These are phyloP conservation scores for Alternaria conjuncta DNA, from an alignment of 2,329 filamentous ascomycete genomes.

Conservation along the genomic window DNA sequence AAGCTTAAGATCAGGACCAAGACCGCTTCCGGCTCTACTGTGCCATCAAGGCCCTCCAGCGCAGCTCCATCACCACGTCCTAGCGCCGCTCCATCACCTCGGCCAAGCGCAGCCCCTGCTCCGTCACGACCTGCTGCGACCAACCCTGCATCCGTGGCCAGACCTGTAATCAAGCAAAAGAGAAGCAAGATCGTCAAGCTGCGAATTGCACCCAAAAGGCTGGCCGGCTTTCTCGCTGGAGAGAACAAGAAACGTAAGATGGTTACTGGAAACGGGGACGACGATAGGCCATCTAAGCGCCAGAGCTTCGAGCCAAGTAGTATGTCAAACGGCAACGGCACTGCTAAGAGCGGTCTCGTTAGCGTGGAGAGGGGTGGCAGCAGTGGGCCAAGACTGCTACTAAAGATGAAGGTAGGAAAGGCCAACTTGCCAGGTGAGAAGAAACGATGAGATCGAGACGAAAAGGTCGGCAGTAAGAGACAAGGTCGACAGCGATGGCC, in stretches of 20 bases:
- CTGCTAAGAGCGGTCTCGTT: slow-evolving; percentile 23
- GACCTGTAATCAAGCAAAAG: slow-evolving; percentile 24
- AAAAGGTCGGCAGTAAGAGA: neutral
- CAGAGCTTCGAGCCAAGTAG: slow-evolving; percentile 34
- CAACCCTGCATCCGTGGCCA: slow-evolving; percentile 5
- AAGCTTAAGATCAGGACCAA: slow-evolving; percentile 40
- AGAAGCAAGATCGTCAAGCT: slow-evolving; percentile 38
- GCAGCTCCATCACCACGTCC: slow-evolving; percentile 23
- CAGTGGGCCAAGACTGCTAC: slow-evolving; percentile 21
- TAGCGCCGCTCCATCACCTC: slow-evolving; percentile 18
- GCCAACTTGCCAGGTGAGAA: slow-evolving; percentile 15
- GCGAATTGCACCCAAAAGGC: slow-evolving; percentile 21
- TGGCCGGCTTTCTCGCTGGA: slow-evolving; percentile 15
- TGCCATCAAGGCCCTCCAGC: slow-evolving; percentile 13
- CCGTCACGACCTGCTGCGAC: slow-evolving; percentile 7
- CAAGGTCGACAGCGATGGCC: neutral
- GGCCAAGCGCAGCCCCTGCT: slow-evolving; percentile 12
- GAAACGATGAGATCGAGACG: neutral
- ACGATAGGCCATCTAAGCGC: slow-evolving; percentile 34
- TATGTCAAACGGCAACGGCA: slow-evolving; percentile 12
- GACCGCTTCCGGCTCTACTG: slow-evolving; percentile 17
- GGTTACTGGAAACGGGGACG: slow-evolving; percentile 13
- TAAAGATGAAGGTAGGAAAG: slow-evolving; percentile 29
- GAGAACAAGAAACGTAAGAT: slow-evolving; percentile 34
- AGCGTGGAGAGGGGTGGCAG: slow-evolving; percentile 24